Base-by-base conservation (phyloP, 805 yeast species). In the Saturnispora dispora region DNA sequence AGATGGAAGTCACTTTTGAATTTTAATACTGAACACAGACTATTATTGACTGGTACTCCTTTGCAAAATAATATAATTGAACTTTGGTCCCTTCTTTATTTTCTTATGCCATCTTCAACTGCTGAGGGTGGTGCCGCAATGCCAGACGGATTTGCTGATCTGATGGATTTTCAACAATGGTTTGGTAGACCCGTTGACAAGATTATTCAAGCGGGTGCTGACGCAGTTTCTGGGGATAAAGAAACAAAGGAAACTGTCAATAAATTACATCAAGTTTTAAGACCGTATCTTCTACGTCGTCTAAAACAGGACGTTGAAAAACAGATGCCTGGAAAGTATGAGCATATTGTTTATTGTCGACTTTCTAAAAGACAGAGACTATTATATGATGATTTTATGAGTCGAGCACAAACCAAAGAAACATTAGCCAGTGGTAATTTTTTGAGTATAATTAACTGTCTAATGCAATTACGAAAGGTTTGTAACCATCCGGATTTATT, bases 251-350 rank as follows among this genome's bases (percentile, higher is more conserved):
- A 81, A 55, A 90, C 97, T 0, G 96, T 93, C 30, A 73, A 86
- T 11, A 85, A 95, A 62, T 73, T 93, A 50, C 99, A 93, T 68
- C 95, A 88, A 64, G 96, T 93, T 20, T 71, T 93, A 58, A 78
- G 99, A 56, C 99, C 99, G 0, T 93, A 91, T 61, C 71, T 93
- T 39, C 71, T 93, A 53, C 81, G 99, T 65, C 81, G 99, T 57
- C 76, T 93, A 62, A 93, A 93, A 64, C 88, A 87, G 20, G 99
- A 93, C 67, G 99, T 93, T 13, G 99, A 93, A 61, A 89, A 91
- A 62, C 99, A 93, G 67, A 93, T 93, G 99, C 99, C 99, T 1
- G 96, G 86, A 0, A 93, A 93, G 63, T 87, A 89, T 65, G 99
- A 93, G 65, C 99, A 93, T 65, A 83, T 93, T 53, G 82, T 93